Conservation (phyloP, 1,139 yeast species). For the Taphrina wiesneri region DNA sequence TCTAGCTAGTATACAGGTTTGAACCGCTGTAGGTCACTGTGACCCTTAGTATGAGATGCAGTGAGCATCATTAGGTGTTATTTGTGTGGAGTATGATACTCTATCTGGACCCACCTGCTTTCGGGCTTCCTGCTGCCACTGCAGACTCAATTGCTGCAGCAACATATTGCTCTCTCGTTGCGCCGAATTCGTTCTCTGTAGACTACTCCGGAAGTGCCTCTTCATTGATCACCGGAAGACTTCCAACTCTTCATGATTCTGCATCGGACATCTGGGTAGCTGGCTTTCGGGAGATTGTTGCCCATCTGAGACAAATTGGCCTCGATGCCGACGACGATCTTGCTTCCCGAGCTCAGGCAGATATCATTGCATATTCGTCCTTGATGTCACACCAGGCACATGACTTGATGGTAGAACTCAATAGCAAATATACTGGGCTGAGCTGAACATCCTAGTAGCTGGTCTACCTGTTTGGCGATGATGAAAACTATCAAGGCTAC, state of each 20-base stretch:
- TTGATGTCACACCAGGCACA: neutral
- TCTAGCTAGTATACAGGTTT: neutral
- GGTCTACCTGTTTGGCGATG: conserved; percentile 16
- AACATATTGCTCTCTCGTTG: conserved; percentile 15
- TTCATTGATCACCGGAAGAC: conserved; percentile 10
- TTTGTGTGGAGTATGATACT: neutral
- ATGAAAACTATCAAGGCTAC: conserved; percentile 7
- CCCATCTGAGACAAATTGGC: conserved; percentile 1
- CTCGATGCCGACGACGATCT: conserved; percentile 23
- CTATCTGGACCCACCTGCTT: conserved; percentile 28
- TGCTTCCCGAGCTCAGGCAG: neutral
- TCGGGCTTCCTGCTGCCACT: conserved; percentile 9
- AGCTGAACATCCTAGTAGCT: neutral
- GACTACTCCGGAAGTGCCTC: conserved; percentile 9
- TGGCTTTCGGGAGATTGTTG: conserved; percentile 18
- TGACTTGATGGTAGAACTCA: conserved; percentile 1
- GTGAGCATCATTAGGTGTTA: neutral
- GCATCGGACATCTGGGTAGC: conserved; percentile 14
- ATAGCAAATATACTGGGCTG: neutral
- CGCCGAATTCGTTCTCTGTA: conserved; percentile 21
- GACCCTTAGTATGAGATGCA: neutral
- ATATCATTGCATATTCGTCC: conserved; percentile 17
- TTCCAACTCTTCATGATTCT: conserved; percentile 22
- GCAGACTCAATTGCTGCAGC: conserved; percentile 29
- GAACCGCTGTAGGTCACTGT: neutral